Base-by-base conservation (phyloP, 202 grass and related monocot genomes). In the Schoenoplectus tabernaemontani region DNA sequence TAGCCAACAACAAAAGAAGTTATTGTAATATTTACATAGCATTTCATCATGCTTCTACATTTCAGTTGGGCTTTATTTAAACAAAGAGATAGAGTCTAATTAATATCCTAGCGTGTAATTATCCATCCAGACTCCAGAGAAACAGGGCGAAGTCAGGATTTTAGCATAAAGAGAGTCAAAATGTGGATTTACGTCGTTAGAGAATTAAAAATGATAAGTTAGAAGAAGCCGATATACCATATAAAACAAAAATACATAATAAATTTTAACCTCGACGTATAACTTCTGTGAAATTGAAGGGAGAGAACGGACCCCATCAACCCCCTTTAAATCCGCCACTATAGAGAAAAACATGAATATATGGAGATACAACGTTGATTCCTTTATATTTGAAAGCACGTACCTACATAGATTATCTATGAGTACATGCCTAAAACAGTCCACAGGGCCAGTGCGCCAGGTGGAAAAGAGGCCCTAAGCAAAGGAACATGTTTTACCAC, bases 401-500 rank as follows among this genome's bases (percentile, higher is more conserved):
- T 24, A 50, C 4, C n/a, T n/a, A n/a, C 5, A 17, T 4, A 4
- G 58, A 50, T 62, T 51, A 48, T 80, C 64, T 39, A 80, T n/a
- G n/a, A n/a, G 13, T 80, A 58, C 57, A 80, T 26, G 77, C 94
- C 89, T 57, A 93, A 65, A 13, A 88, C 88, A 78, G 89, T 86
- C 91, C 88, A 96, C 34, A 86, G 79, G 57, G 86, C 84, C 83
- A 91, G 65, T 13, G 70, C 33, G 39, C 90, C 86, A 26, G 85
- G 57, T 42, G 89, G 84, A 76, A 95, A 84, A 48, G 91, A 76
- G 37, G 87, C 62, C 70, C 88, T 87, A 32, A 92, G 58, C 71
- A 88, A 62, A 8, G 91, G 85, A 79, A 70, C 69, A 36, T 79
- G 89, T 17, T 80, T 86, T 59, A 86, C 66, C 81, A 82, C 77